These are phyloP conservation scores for Skeletonema potamos DNA, from an alignment of 108 stramenopile genomes.

Conservation along the genomic window DNA sequence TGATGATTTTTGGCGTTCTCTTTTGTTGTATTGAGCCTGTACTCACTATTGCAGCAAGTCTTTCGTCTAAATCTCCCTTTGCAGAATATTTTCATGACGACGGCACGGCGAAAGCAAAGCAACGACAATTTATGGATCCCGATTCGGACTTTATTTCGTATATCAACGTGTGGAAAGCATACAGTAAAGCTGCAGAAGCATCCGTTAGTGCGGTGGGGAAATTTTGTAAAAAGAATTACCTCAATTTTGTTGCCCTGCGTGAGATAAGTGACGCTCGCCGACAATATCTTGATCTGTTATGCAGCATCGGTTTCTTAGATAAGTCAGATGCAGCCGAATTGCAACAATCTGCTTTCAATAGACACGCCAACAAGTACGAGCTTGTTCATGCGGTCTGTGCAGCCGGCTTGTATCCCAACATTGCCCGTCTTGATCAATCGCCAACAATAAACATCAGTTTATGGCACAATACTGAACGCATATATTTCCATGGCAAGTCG, in stretches of 20 bases:
- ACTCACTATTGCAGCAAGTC: constrained; percentile 77
- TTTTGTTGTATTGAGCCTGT: constrained; percentile 77
- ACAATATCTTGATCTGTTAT: constrained; percentile 80
- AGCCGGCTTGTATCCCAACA: constrained; percentile 95
- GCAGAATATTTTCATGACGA: constrained; percentile 61
- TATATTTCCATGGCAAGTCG: constrained; percentile 66
- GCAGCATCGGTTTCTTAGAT: constrained; percentile 81
- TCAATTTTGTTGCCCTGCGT: constrained; percentile 64
- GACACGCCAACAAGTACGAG: constrained; percentile 36
- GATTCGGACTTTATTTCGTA: constrained; percentile 89
- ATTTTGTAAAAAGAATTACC: constrained; percentile 75
- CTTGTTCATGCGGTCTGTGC: constrained; percentile 84
- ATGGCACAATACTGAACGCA: constrained; percentile 52
- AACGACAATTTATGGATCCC: constrained; percentile 56
- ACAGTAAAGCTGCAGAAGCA: constrained; percentile 14
- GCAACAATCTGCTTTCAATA: constrained; percentile 39
- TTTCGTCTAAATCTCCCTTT: constrained; percentile 85
- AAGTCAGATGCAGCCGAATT: constrained; percentile 16
- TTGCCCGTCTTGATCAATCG: constrained; percentile 58
- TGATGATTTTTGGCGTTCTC: constrained; percentile 77
- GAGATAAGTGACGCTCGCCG: constrained; percentile 75
- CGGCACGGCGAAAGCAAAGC: constrained; percentile 73
- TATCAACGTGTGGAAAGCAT: constrained; percentile 87
- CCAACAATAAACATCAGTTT: constrained; percentile 14
- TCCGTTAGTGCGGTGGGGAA: constrained; percentile 40